Percentiles rank a stretch among this genome's conserved stretches.
Conservation (phyloP, 768 basidiomycete genomes). For the Boletus vermiculosoides region DNA sequence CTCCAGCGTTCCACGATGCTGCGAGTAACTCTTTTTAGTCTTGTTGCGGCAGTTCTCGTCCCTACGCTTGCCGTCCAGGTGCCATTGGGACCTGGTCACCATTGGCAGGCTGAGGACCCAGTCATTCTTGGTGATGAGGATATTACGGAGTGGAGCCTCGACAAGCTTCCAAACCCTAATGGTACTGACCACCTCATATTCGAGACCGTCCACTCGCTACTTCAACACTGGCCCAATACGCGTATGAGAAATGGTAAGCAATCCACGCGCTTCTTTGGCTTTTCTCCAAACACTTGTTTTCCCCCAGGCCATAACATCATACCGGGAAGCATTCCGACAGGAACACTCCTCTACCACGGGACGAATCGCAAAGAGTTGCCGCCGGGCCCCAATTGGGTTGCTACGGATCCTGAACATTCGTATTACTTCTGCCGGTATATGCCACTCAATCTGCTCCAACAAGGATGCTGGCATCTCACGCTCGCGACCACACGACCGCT, state of each 20-base stretch:
- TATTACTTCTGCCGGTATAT: conserved; percentile 36
- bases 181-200: conserved; percentile 28
- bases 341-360: conserved; percentile 39
- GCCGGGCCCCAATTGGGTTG: conserved; percentile 32
- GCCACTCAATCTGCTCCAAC: not conserved
- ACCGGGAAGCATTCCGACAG: conserved; percentile 34
- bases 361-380: conserved; percentile 23
- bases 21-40: not conserved
- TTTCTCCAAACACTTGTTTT: conserved; percentile 13
- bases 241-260: conserved; percentile 44
- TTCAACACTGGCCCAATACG: conserved; percentile 48
- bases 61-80: conserved; percentile 5
- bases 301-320: conserved; percentile 26
- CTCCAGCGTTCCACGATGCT: not conserved
- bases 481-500: conserved; percentile 31
- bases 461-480: conserved; percentile 20
- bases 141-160: conserved; percentile 22
- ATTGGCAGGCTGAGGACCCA: not conserved
- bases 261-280: not conserved
- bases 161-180: conserved; percentile 22
- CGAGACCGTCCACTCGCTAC: conserved; percentile 27
- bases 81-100: not conserved
- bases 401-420: conserved; percentile 38
- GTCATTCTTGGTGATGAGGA: not conserved
- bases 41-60: not conserved